phyloP scores from a whole-genome alignment of 1,284 basidiomycete species.

The Ceratobasidium sp. region DNA sequence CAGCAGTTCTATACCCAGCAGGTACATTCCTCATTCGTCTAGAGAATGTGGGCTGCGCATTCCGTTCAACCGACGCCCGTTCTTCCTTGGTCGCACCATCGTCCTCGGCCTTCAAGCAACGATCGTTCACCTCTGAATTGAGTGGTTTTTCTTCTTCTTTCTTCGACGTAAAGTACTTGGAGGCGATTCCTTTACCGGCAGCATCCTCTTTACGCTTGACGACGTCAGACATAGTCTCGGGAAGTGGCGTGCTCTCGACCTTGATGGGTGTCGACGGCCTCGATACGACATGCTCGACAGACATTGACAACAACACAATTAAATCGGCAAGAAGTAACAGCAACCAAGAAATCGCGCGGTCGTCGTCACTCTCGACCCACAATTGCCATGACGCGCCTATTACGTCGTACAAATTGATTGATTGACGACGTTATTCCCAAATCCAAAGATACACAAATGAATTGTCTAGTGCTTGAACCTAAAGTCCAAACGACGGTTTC shows the following conservation, averaged over 20 bases:
- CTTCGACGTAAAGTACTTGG: not conserved
- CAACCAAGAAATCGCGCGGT: too few relatives aligned
- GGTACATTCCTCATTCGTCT: too few relatives aligned
- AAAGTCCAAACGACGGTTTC: conserved; percentile 22
- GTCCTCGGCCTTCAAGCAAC: not conserved
- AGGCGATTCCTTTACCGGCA: not conserved
- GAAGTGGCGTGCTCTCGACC: too few relatives aligned
- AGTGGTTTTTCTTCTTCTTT: not conserved
- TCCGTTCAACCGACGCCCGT: not conserved
- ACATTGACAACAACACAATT: too few relatives aligned
- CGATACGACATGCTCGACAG: too few relatives aligned
- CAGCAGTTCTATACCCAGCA: too few relatives aligned
- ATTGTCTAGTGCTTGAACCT: conserved; percentile 9
- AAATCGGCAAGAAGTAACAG: too few relatives aligned
- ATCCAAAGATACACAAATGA: not conserved
- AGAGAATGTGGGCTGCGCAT: not conserved
- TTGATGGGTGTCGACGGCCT: too few relatives aligned
- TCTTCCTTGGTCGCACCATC: not conserved
- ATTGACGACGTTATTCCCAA: not conserved
- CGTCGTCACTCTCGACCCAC: too few relatives aligned
- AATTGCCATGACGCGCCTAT: not conserved
- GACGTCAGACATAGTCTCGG: not conserved
- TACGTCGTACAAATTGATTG: not conserved
- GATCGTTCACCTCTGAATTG: not conserved
- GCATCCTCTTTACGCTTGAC: not conserved